phyloP scores from a whole-genome alignment of 306 rosid genomes.

The Canavalia ensiformis region DNA sequence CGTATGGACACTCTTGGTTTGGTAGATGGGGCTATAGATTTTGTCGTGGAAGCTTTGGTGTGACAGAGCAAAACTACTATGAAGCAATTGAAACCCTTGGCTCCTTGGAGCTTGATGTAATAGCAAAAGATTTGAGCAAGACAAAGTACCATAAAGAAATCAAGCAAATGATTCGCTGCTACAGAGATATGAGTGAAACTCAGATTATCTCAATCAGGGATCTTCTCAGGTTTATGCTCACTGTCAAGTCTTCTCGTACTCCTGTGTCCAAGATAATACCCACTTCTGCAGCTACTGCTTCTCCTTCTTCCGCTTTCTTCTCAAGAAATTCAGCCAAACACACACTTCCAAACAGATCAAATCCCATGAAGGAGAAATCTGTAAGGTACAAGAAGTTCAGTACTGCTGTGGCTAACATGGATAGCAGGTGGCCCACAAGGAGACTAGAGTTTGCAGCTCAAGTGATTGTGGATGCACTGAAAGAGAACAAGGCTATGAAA shows the following conservation, averaged over 20 bases:
- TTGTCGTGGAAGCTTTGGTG: conserved; percentile 82
- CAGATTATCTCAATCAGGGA: conserved; percentile 71
- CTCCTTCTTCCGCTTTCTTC: conserved; percentile 29
- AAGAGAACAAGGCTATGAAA: conserved; percentile 65
- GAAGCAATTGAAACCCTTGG: conserved; percentile 69
- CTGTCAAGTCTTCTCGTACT: conserved; percentile 71
- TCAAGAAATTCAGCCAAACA: conserved; percentile 54
- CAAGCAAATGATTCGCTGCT: conserved; percentile 71
- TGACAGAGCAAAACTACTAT: conserved; percentile 60
- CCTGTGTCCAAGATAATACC: conserved; percentile 50
- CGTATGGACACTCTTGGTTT: conserved; percentile 91
- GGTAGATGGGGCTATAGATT: conserved; percentile 92
- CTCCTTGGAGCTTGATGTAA: conserved; percentile 66
- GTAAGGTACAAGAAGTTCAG: conserved; percentile 70
- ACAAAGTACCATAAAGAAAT: conserved; percentile 55
- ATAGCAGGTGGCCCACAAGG: conserved; percentile 92
- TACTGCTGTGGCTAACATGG: conserved; percentile 71
- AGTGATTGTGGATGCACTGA: conserved; percentile 83
- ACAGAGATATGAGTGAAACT: conserved; percentile 85
- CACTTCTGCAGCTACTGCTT: conserved; percentile 34
- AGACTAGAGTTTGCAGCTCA: conserved; percentile 83
- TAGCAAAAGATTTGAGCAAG: conserved; percentile 53
- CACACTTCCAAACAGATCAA: conserved; percentile 51
- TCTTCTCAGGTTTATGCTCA: conserved; percentile 84
- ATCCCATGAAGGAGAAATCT: conserved; percentile 64